phyloP scores from a whole-genome alignment of 2,329 filamentous ascomycete species.

The Aaosphaeria pasadenensis region DNA sequence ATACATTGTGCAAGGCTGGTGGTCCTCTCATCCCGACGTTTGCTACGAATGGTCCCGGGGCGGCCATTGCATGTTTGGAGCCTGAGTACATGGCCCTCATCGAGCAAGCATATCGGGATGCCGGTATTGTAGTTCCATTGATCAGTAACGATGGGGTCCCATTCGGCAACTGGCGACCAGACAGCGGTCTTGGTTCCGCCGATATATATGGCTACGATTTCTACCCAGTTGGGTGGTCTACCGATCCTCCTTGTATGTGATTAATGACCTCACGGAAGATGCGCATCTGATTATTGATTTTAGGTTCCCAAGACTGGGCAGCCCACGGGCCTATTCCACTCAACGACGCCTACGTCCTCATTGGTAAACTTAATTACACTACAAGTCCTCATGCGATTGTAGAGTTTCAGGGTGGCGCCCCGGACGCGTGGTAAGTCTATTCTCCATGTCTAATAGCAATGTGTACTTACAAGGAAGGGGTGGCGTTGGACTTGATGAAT shows the following conservation, averaged over 20 bases:
- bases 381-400: constrained; percentile 66
- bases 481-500: constrained; percentile 66
- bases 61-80: constrained; percentile 35
- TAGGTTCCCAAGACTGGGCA: constrained; percentile 58
- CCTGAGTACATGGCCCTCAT: constrained; percentile 68
- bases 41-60: too few relatives aligned
- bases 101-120: constrained; percentile 63
- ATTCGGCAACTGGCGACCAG: constrained; percentile 63
- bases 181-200: constrained; percentile 53
- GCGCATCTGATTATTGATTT: constrained; percentile 59
- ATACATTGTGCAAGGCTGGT: constrained; percentile 53
- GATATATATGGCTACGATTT: constrained; percentile 67
- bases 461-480: constrained; percentile 41
- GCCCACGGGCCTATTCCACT: constrained; percentile 59
- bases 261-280: constrained; percentile 42
- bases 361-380: constrained; percentile 54
- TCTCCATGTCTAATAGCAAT: too few relatives aligned
- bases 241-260: constrained; percentile 58
- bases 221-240: constrained; percentile 61
- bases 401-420: constrained; percentile 70
- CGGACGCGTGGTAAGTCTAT: constrained; percentile 58
- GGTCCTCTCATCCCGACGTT: constrained; percentile 54
- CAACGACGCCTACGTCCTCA: constrained; percentile 52
- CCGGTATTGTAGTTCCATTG: constrained; percentile 70
- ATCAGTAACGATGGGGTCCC: constrained; percentile 69